phyloP scores from a whole-genome alignment of 176 grass and related monocot species.

The Raddia guianensis region DNA sequence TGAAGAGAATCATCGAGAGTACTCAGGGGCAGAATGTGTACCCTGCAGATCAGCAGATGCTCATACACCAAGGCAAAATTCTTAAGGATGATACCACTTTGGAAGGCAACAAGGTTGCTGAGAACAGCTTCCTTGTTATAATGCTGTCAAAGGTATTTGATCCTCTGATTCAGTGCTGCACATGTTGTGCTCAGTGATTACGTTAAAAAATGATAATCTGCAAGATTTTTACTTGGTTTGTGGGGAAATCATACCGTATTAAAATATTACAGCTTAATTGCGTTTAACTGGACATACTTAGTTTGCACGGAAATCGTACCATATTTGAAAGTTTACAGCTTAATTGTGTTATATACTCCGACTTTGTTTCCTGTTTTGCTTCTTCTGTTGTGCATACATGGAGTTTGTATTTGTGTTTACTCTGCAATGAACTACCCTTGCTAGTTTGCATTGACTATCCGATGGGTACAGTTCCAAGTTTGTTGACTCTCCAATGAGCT shows the following conservation, averaged over 20 bases:
- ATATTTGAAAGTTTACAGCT: background rate
- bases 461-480: no score
- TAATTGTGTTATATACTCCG: background rate
- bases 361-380: background rate
- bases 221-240: background rate
- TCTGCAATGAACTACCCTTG: no score
- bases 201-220: background rate
- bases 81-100: conserved; percentile 97
- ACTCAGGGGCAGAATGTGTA: conserved; percentile 73
- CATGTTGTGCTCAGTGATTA: background rate
- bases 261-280: background rate
- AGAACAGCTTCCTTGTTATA: conserved; percentile 89
- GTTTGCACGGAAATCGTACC: no score
- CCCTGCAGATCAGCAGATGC: conserved; percentile 84
- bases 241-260: background rate
- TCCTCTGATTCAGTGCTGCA: background rate
- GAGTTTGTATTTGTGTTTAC: background rate
- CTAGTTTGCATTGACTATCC: no score
- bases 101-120: conserved; percentile 77
- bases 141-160: conserved; percentile 91
- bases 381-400: background rate
- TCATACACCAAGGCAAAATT: conserved; percentile 96
- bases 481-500: no score
- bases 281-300: background rate
- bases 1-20: conserved; percentile 82